phyloP scores from a whole-genome alignment of 352 stramenopile species.

The Halophytophthora polymorphica region DNA sequence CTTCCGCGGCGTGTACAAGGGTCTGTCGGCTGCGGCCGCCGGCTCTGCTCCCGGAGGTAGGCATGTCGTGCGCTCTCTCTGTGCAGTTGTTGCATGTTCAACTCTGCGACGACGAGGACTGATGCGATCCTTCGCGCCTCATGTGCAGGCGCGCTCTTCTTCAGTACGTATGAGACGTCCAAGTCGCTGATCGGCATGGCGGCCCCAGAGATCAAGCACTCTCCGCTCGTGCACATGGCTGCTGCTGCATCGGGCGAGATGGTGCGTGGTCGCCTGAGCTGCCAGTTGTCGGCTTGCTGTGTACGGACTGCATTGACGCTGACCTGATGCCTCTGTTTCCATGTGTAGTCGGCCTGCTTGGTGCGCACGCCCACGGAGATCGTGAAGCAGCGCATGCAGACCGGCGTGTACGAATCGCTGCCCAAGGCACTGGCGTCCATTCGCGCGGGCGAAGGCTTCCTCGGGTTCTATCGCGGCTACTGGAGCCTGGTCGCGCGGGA shows the following conservation, averaged over 20 bases:
- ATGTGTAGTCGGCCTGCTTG: conserved; percentile 89
- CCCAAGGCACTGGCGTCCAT: conserved; percentile 75
- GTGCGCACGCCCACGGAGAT: conserved; percentile 99
- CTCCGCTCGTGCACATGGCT: conserved; percentile 93
- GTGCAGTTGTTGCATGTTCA: conserved; percentile 2
- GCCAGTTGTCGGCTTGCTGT: too few species aligned
- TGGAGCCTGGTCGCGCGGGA: conserved; percentile 98
- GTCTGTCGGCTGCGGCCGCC: conserved; percentile 87
- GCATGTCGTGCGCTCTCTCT: conserved; percentile 1
- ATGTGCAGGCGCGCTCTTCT: conserved; percentile 80
- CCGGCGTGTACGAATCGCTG: conserved; percentile 82
- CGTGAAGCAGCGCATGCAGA: conserved; percentile 99
- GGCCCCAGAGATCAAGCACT: conserved; percentile 71
- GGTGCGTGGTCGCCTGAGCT: too few species aligned
- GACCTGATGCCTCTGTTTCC: conserved; percentile 5
- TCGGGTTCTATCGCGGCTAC: conserved; percentile 96
- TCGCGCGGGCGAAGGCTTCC: conserved; percentile 61
- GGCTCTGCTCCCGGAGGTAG: conserved; percentile 89
- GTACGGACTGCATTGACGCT: not conserved
- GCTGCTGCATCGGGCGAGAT: conserved; percentile 94
- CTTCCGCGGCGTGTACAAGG: conserved; percentile 93
- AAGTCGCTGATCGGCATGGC: conserved; percentile 69
- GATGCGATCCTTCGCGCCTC: not conserved
- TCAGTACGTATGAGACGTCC: conserved; percentile 89
- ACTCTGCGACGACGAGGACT: not conserved